These are phyloP conservation scores for Oldenlandia corymbosa DNA, from an alignment of 257 asterid genomes.

Conservation along the genomic window DNA sequence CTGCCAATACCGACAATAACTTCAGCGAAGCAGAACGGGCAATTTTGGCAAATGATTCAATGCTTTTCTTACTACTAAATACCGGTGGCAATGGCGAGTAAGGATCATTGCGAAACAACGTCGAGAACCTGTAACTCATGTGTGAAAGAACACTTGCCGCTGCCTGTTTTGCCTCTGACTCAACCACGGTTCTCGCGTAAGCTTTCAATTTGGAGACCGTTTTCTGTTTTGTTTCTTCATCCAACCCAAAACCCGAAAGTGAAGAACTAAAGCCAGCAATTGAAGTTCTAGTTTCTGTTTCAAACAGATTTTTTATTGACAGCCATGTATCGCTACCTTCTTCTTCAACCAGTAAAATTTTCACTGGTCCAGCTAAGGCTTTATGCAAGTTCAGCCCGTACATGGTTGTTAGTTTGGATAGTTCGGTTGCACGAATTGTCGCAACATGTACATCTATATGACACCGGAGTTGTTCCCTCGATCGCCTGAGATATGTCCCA, in stretches of 20 bases:
- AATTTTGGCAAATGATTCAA: constrained; percentile 80
- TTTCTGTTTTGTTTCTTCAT: constrained; percentile 48
- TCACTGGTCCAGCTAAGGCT: constrained; percentile 81
- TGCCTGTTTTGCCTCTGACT: constrained; percentile 84
- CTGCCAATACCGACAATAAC: constrained; percentile 78
- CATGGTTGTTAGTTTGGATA: too few species aligned
- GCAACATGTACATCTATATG: constrained; percentile 80
- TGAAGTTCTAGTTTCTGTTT: constrained; percentile 55
- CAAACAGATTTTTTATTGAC: constrained; percentile 69
- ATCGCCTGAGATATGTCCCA: too few species aligned
- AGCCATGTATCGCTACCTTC: constrained; percentile 87
- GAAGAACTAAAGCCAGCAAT: constrained; percentile 54
- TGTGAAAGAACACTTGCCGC: too few species aligned
- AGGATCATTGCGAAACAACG: constrained; percentile 75
- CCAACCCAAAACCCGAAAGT: constrained; percentile 84
- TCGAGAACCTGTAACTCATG: constrained; percentile 70
- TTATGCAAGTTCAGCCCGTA: constrained; percentile 65
- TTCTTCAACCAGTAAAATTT: constrained; percentile 90
- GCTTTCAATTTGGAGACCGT: constrained; percentile 58
- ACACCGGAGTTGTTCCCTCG: constrained; percentile 77
- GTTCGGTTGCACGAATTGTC: constrained; percentile 57
- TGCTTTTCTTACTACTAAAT: constrained; percentile 92
- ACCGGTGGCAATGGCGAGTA: constrained; percentile 89
- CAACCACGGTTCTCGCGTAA: constrained; percentile 79
- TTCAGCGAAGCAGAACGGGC: constrained; percentile 86